These are phyloP conservation scores for Phytophthora ohioensis DNA, from an alignment of 352 stramenopile genomes.

Conservation along the genomic window DNA sequence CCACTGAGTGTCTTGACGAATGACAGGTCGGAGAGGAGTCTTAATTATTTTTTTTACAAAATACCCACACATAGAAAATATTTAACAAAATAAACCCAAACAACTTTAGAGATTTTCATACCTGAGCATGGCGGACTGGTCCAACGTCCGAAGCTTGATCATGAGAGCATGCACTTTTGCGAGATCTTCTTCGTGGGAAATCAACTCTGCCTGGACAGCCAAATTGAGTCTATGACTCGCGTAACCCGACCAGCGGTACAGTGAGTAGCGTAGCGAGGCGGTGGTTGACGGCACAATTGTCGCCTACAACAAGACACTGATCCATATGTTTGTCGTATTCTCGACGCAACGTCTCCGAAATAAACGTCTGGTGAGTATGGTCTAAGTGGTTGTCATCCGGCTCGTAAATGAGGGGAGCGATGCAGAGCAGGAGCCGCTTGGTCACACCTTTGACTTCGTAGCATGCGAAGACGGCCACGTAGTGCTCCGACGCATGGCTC, in stretches of 20 bases:
- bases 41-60: background rate
- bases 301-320: background rate
- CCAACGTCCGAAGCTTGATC: background rate
- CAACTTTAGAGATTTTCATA: background rate
- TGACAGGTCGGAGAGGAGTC: background rate
- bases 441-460: background rate
- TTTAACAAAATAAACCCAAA: background rate
- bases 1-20: background rate
- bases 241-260: background rate
- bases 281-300: background rate
- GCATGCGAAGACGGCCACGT: constrained; percentile 16
- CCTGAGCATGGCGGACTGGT: background rate
- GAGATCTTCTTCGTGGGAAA: background rate
- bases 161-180: background rate
- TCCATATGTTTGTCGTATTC: background rate
- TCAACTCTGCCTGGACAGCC: background rate
- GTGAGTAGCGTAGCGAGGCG: background rate
- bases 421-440: background rate
- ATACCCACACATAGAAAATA: background rate
- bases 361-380: background rate
- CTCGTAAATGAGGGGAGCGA: background rate
- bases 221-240: background rate
- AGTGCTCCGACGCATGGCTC: constrained; percentile 16
- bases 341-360: background rate
- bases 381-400: background rate